Conservation (phyloP, 768 basidiomycete species). For the Lyophyllum decastes region DNA sequence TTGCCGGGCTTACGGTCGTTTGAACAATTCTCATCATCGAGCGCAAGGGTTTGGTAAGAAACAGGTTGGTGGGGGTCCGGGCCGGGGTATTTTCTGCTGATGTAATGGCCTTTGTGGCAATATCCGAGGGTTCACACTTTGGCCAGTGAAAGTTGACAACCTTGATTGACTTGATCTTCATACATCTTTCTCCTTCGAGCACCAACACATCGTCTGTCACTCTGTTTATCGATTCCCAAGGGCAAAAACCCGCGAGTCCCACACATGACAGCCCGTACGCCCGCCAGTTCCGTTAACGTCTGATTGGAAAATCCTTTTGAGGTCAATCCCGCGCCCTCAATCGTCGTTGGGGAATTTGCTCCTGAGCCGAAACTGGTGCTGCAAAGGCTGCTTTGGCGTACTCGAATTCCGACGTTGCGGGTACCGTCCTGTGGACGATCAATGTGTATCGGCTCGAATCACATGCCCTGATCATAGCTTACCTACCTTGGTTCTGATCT, state of each 20-base stretch:
- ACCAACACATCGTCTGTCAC: not conserved
- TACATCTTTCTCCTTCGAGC: constrained; percentile 18
- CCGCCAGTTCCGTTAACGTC: constrained; percentile 3
- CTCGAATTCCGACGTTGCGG: not conserved
- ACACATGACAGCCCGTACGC: constrained; percentile 11
- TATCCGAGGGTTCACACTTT: not conserved
- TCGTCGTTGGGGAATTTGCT: not conserved
- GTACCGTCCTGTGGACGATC: not conserved
- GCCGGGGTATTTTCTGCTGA: not conserved
- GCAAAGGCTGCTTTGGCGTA: not conserved
- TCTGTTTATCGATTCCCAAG: constrained; percentile 4
- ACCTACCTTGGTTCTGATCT: not conserved
- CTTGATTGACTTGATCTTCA: not conserved
- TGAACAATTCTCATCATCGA: not conserved
- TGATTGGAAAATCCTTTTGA: constrained; percentile 7
- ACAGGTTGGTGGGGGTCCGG: too few relatives aligned
- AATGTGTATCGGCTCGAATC: not conserved
- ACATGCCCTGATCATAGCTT: not conserved
- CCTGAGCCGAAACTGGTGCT: not conserved
- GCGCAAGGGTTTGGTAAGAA: not conserved
- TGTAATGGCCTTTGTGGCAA: not conserved
- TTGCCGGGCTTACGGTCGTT: not conserved
- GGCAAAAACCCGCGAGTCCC: constrained; percentile 3
- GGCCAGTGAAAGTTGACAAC: not conserved
- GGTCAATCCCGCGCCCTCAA: not conserved